Percentiles rank a stretch among this genome's conserved stretches.
Evolutionary conservation across 495 filamentous ascomycete genomes (phyloP).

Genomic region (Daldinia bambusicola): DNA sequence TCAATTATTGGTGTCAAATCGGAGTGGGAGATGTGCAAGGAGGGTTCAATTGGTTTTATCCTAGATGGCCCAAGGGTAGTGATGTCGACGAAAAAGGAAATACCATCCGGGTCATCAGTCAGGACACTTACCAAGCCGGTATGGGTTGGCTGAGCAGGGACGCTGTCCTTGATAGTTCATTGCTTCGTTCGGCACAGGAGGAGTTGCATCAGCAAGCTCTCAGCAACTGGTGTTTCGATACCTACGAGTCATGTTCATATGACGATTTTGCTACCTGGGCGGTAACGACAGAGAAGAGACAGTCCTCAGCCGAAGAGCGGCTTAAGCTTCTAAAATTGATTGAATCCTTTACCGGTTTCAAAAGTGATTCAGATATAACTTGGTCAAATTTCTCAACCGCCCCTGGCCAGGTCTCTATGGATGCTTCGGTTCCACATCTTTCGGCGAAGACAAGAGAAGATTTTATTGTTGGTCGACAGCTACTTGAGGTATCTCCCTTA

Average conservation of each 20-base stretch:
- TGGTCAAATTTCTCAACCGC: constrained; percentile 27
- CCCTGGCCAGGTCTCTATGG: constrained; percentile 59
- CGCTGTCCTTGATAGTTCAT: constrained; percentile 39
- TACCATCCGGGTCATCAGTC: constrained; percentile 80
- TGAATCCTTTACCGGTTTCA: constrained; percentile 48
- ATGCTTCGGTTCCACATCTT: constrained; percentile 69
- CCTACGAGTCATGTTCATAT: constrained; percentile 55
- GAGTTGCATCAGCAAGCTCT: constrained; percentile 65
- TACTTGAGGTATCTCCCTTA: constrained; percentile 64
- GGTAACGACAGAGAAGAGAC: constrained; percentile 35
- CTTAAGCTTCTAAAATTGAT: constrained; percentile 48
- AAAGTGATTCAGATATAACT: constrained; percentile 65
- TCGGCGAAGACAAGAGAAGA: constrained; percentile 69
- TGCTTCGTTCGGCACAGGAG: constrained; percentile 53
- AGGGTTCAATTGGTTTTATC: constrained; percentile 90
- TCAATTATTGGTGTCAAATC: constrained; percentile 98
- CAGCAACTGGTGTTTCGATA: constrained; percentile 67
- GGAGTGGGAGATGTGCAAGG: constrained; percentile 88
- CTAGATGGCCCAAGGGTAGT: constrained; percentile 72
- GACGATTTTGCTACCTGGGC: constrained; percentile 49
- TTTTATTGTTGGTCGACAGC: constrained; percentile 68
- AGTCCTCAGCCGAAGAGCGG: constrained; percentile 23
- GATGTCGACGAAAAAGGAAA: constrained; percentile 74
- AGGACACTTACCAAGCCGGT: constrained; percentile 76
- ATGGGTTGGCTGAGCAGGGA: constrained; percentile 83